phyloP scores from a whole-genome alignment of 129 eudicot species.

The Calendula officinalis region DNA sequence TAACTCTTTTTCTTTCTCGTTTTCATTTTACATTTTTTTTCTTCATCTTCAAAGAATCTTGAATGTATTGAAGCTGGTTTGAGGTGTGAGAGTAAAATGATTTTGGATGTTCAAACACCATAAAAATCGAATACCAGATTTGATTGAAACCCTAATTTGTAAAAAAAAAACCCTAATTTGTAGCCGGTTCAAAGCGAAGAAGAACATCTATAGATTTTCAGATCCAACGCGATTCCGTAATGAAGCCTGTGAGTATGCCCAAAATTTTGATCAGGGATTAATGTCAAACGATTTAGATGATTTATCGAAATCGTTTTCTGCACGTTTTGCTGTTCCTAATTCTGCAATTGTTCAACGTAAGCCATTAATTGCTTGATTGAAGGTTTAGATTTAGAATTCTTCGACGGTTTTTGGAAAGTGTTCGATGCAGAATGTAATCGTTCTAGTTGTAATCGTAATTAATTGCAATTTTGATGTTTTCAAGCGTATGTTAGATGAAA shows the following conservation, averaged over 20 bases:
- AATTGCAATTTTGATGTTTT: background rate
- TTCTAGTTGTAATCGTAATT: background rate
- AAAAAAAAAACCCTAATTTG: too few relatives aligned
- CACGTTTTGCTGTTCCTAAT: constrained; percentile 73
- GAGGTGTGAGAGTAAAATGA: too few relatives aligned
- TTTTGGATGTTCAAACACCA: too few relatives aligned
- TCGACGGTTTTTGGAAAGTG: background rate
- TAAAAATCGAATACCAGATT: too few relatives aligned
- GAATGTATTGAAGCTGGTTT: too few relatives aligned
- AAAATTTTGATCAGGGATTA: constrained; percentile 64
- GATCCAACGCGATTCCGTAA: constrained; percentile 45
- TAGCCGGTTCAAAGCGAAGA: constrained; percentile 57
- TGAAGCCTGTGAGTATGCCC: constrained; percentile 60
- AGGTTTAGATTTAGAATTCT: background rate
- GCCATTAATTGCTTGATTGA: constrained; percentile 5
- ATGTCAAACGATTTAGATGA: constrained; percentile 49
- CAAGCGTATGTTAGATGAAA: too few relatives aligned
- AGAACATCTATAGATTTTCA: constrained; percentile 31
- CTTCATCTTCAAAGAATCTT: too few relatives aligned
- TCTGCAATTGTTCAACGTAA: constrained; percentile 24
- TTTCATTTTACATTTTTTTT: too few relatives aligned
- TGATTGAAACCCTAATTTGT: too few relatives aligned
- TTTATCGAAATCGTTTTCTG: constrained; percentile 60
- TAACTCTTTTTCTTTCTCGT: too few relatives aligned
- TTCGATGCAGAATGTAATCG: constrained; percentile 4